phyloP scores from a whole-genome alignment of 495 filamentous ascomycete species.

The Wilcoxina mikolae region DNA sequence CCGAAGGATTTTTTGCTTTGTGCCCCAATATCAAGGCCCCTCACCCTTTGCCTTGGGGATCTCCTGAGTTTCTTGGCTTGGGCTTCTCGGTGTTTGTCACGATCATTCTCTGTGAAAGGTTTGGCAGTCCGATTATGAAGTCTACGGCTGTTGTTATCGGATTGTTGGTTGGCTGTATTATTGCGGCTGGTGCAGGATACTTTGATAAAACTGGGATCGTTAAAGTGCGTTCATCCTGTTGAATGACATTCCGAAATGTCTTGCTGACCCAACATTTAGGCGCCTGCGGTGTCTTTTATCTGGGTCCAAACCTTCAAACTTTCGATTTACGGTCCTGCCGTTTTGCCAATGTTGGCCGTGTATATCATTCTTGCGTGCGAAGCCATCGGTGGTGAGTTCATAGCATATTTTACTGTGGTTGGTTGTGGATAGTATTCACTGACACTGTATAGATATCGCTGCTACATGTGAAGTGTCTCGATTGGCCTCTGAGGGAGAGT shows the following conservation, averaged over 20 bases:
- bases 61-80: slow-evolving; percentile 67
- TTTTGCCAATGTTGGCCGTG: slow-evolving; percentile 69
- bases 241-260: neutral
- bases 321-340: slow-evolving; percentile 64
- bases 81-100: slow-evolving; percentile 85
- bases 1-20: slow-evolving; percentile 41
- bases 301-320: slow-evolving; percentile 84
- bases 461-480: slow-evolving; percentile 62
- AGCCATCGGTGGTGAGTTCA: slow-evolving; percentile 68
- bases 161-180: slow-evolving; percentile 72
- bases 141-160: slow-evolving; percentile 65
- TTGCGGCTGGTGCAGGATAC: slow-evolving; percentile 71
- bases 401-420: slow-evolving; percentile 31
- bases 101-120: slow-evolving; percentile 72
- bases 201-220: slow-evolving; percentile 59
- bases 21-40: slow-evolving; percentile 63
- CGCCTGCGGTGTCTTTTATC: slow-evolving; percentile 67
- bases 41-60: slow-evolving; percentile 75
- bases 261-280: no score
- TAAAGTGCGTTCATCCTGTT: slow-evolving; percentile 18
- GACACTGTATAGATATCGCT: slow-evolving; percentile 27
- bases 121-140: slow-evolving; percentile 59
- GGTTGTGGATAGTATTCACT: no score
- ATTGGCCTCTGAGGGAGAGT: slow-evolving; percentile 60
- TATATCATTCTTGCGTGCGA: slow-evolving; percentile 84